A percentile compares a stretch with the other conserved stretches of the same genome.
Evolutionary conservation across 164 flowering plant species (phyloP).

Genomic region (Vitis vinifera): DNA sequence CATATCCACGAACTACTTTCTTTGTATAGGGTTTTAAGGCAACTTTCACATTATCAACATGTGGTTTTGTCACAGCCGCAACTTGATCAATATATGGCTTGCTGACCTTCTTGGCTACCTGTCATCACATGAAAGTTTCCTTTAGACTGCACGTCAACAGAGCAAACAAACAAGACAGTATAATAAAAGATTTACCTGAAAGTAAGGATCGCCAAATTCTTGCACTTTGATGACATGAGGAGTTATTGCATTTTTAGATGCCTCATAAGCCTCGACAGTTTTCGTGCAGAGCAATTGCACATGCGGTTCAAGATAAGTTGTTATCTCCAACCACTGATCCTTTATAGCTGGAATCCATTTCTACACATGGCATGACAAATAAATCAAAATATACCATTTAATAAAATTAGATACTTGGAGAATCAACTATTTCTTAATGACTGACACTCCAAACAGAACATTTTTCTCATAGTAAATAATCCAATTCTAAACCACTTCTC

Average conservation of each 20-base stretch:
- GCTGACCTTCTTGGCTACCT: slow-evolving; percentile 76
- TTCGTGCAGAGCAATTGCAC: slow-evolving; percentile 45
- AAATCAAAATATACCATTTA: slow-evolving; percentile 3
- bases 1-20: slow-evolving; percentile 47
- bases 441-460: no score
- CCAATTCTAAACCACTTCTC: no score
- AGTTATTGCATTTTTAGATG: slow-evolving; percentile 53
- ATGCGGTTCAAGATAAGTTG: slow-evolving; percentile 62
- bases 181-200: slow-evolving; percentile 48
- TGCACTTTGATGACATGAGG: slow-evolving; percentile 68
- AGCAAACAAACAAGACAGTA: slow-evolving; percentile 2
- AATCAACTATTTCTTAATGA: no score
- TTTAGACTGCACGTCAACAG: neutral
- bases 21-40: slow-evolving; percentile 73
- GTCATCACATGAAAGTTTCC: slow-evolving; percentile 10
- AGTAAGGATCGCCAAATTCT: slow-evolving; percentile 70
- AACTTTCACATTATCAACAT: slow-evolving; percentile 62
- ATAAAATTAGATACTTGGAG: neutral
- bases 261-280: slow-evolving; percentile 59
- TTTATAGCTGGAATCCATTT: slow-evolving; percentile 68
- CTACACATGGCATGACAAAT: slow-evolving; percentile 34
- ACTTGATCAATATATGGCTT: slow-evolving; percentile 68
- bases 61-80: slow-evolving; percentile 60
- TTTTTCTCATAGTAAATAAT: no score
- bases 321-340: slow-evolving; percentile 59